These are phyloP conservation scores for Cotoneaster glaucophyllus DNA, from an alignment of 306 rosid species.

Conservation along the genomic window DNA sequence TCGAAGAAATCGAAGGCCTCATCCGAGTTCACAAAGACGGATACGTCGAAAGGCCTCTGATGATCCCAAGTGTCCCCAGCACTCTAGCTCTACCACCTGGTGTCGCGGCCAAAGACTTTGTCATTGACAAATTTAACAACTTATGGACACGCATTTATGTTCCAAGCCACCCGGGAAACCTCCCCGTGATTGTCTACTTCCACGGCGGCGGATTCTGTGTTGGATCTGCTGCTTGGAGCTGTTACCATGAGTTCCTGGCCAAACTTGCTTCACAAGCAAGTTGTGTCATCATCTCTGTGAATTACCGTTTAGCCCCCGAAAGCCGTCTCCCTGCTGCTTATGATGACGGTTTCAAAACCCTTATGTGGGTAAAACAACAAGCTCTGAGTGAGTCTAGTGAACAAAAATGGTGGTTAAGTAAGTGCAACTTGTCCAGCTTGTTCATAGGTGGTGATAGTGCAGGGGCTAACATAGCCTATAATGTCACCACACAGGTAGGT, in stretches of 20 bases:
- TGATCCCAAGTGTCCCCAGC: constrained; percentile 55
- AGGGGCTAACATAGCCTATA: constrained; percentile 83
- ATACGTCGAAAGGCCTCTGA: constrained; percentile 49
- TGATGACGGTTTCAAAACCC: constrained; percentile 57
- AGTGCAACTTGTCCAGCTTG: constrained; percentile 37
- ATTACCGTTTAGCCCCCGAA: constrained; percentile 75
- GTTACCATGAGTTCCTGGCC: constrained; percentile 72
- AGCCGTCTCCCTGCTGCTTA: constrained; percentile 65
- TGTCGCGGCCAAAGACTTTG: constrained; percentile 47
- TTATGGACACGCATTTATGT: constrained; percentile 67
- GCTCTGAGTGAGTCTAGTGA: constrained; percentile 20
- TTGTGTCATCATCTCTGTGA: constrained; percentile 56
- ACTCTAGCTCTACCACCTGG: constrained; percentile 25
- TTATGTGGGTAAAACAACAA: constrained; percentile 72
- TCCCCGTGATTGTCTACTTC: constrained; percentile 67
- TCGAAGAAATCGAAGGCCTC: constrained; percentile 73
- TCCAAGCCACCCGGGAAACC: constrained; percentile 23
- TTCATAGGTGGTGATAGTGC: constrained; percentile 82
- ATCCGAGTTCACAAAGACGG: constrained; percentile 62
- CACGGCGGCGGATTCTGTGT: constrained; percentile 96
- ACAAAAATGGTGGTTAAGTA: constrained; percentile 67
- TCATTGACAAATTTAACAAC: constrained; percentile 45
- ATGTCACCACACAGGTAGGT: constrained; percentile 39
- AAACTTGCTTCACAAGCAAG: constrained; percentile 48
- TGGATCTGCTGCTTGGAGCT: constrained; percentile 85